Conservation (phyloP, 2,329 filamentous ascomycete genomes). For the Triangularia verruculosa region DNA sequence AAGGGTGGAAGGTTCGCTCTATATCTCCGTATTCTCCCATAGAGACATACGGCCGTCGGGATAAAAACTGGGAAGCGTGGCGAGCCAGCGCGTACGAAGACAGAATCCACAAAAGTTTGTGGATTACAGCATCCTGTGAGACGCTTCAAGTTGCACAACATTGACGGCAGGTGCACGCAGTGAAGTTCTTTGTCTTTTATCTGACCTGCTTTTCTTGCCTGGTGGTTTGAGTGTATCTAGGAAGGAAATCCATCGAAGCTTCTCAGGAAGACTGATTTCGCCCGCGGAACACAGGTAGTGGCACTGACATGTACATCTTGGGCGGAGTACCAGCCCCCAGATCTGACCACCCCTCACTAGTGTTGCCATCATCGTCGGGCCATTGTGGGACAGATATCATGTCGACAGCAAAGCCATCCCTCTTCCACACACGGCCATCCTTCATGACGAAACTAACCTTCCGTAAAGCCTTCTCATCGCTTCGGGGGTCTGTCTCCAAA, state of each 20-base stretch:
- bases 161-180: neutral
- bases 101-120: neutral
- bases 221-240: neutral
- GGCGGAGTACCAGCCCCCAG: slow-evolving; percentile 6
- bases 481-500: slow-evolving; percentile 42
- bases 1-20: neutral
- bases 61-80: neutral
- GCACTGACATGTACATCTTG: slow-evolving; percentile 17
- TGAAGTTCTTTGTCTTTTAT: neutral
- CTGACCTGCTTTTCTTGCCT: neutral
- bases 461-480: slow-evolving; percentile 42
- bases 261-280: neutral
- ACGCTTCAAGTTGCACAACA: neutral
- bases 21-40: neutral
- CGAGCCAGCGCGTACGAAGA: neutral
- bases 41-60: neutral
- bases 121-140: neutral
- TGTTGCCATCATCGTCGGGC: slow-evolving; percentile 12
- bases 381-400: slow-evolving; percentile 22
- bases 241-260: neutral
- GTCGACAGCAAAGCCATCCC: slow-evolving; percentile 29
- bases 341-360: slow-evolving; percentile 19
- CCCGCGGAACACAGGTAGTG: slow-evolving; percentile 9
- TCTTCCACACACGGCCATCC: slow-evolving; percentile 47
- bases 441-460: slow-evolving; percentile 57